Conservation (phyloP, 2,329 filamentous ascomycete species). For the Clarireedia paspali region DNA sequence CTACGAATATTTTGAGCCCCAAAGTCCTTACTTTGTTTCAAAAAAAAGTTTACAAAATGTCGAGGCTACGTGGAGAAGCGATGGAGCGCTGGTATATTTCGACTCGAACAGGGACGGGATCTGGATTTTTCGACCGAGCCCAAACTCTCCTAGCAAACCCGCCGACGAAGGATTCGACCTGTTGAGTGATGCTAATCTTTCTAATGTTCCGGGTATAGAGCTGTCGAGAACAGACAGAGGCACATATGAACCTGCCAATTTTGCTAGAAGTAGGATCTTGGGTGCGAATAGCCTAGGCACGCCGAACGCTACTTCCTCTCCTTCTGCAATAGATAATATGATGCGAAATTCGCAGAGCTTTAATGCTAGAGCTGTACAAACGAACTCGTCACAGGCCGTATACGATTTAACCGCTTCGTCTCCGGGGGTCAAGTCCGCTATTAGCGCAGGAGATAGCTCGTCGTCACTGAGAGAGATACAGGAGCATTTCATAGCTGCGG, state of each 20-base stretch:
- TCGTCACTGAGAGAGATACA: constrained; percentile 25
- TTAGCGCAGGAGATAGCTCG: constrained; percentile 10
- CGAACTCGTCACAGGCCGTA: constrained; percentile 16
- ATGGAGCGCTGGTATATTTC: constrained; percentile 24
- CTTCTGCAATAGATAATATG: constrained; percentile 24
- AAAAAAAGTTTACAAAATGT: constrained; percentile 24
- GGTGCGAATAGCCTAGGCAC: constrained; percentile 16
- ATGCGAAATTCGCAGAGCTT: constrained; percentile 21
- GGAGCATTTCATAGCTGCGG: constrained; percentile 29
- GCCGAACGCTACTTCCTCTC: constrained; percentile 23
- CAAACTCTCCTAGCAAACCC: constrained; percentile 7
- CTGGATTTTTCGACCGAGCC: constrained; percentile 23
- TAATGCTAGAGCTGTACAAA: constrained; percentile 22
- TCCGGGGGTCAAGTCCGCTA: constrained; percentile 18
- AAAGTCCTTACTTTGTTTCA: constrained; percentile 12
- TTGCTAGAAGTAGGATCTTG: constrained; percentile 18
- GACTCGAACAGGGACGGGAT: constrained; percentile 25
- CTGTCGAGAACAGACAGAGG: constrained; percentile 22
- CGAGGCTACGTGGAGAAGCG: constrained; percentile 24
- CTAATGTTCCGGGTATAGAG: constrained; percentile 17
- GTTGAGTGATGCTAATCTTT: constrained; percentile 6
- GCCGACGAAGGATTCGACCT: constrained; percentile 6
- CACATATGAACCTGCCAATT: constrained; percentile 25
- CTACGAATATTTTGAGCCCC: constrained; percentile 28
- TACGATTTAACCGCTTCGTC: constrained; percentile 21